Evolutionary conservation across 495 filamentous ascomycete species (phyloP), one percentile per base, ranked within the genome.

Genomic region (Gamarada debralockiae): DNA sequence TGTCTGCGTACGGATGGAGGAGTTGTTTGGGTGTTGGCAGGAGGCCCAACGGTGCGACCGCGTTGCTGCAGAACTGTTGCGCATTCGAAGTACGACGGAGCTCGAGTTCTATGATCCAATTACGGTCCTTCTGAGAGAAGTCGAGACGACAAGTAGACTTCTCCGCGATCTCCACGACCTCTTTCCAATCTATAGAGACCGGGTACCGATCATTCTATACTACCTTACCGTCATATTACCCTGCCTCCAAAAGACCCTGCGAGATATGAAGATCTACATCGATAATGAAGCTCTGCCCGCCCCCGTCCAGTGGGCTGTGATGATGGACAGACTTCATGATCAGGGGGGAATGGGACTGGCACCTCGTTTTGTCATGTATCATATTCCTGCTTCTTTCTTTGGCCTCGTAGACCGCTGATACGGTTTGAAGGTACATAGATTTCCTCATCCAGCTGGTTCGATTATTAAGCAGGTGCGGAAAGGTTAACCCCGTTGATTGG

Each of bases 221-320:
- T 73, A 79, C 58, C 71, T 81, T 21, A 68, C 73, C 47, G 70
- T 79, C 47, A 47, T 81, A 25, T 62, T 81, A 13, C 77, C 77
- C 13, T 77, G 74, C 29, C 58, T 80, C 15, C 67, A 66, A 46
- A 68, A 66, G 44, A 73, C 73, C 2, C 65, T 80, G 38, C 62
- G 68, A 36, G 78, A 81, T 52, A 81, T 81, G 60, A 73, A 65
- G 45, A 29, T 53, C 3, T 70, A 74, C 57, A 72, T 78, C 54
- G 75, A 75, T 36, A 72, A 81, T 52, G 73, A 69, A 51, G 65
- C 61, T 4, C 18, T 75, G 22, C 63, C 67, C 33, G 69, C 70
- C 40, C 68, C 73, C 51, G 65, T 66, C 31, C 65, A 75, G 36
- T 81, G 77, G 77, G 70, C 69, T 24, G 69, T 71, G 31, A 79